Conservation (phyloP, 176 grass and related monocot genomes). For the Otatea glauca region DNA sequence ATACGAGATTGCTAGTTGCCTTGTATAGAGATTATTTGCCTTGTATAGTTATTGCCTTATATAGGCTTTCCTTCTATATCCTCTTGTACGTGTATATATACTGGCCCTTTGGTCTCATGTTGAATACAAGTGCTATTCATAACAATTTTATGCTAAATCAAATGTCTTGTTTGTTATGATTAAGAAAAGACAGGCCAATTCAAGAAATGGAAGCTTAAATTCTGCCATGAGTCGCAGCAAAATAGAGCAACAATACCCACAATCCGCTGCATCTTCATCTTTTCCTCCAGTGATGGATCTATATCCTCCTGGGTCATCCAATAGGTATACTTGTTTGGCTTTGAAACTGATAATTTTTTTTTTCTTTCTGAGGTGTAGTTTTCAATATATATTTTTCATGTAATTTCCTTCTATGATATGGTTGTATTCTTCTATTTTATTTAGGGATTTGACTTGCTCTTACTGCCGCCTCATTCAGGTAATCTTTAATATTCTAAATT, state of each 20-base stretch:
- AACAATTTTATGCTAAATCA: conserved; percentile 26
- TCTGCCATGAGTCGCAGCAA: conserved; percentile 45
- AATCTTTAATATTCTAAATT: too few relatives aligned
- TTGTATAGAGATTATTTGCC: too few relatives aligned
- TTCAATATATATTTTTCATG: conserved; percentile 14
- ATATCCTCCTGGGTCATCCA: conserved; percentile 65
- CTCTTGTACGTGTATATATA: too few relatives aligned
- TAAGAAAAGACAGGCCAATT: conserved; percentile 87
- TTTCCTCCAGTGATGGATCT: conserved; percentile 63
- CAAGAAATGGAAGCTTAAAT: conserved; percentile 63
- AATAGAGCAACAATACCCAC: conserved; percentile 48
- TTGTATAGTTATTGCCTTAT: too few relatives aligned
- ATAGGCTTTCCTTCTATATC: too few relatives aligned
- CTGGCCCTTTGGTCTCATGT: too few relatives aligned
- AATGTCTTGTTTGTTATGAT: conserved; percentile 66
- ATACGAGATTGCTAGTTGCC: too few relatives aligned
- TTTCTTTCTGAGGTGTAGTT: conserved; percentile 2
- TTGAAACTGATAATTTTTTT: not conserved
- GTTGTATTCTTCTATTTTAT: too few relatives aligned
- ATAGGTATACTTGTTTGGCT: conserved; percentile 56
- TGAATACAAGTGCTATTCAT: too few relatives aligned
- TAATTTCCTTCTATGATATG: not conserved
- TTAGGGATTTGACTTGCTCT: too few relatives aligned
- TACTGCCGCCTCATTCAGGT: too few relatives aligned
- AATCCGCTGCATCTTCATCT: conserved; percentile 51